Evolutionary conservation across 1,284 basidiomycete species (phyloP).

Genomic region (Ustilago sp.): DNA sequence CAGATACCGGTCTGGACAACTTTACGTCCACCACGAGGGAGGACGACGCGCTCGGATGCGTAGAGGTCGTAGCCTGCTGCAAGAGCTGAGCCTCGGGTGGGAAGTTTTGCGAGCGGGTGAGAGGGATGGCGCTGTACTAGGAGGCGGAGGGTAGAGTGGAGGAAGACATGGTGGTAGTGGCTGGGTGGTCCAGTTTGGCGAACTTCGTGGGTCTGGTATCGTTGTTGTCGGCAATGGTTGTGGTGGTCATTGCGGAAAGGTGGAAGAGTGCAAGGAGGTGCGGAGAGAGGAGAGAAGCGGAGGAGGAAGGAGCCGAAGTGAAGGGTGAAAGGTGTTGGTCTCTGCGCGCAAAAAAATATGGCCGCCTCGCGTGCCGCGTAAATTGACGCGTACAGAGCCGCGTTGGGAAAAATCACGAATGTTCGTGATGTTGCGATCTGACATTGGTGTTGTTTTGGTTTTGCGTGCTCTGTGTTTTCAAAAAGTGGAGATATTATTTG

Average conservation of each 20-base stretch:
- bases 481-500: constrained; percentile 17
- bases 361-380: constrained; percentile 29
- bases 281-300: constrained; percentile 1
- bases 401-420: not conserved
- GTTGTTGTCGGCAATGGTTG: not conserved
- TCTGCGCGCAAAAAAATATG: constrained; percentile 2
- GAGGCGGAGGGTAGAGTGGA: constrained; percentile 71
- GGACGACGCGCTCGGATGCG: constrained; percentile 73
- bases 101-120: constrained; percentile 79
- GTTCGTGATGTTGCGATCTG: not conserved
- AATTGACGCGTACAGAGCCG: constrained; percentile 21
- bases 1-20: constrained; percentile 90
- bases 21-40: constrained; percentile 77
- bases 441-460: constrained; percentile 6
- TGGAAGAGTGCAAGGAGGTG: not conserved
- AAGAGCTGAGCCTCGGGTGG: constrained; percentile 85
- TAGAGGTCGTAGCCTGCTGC: constrained; percentile 96
- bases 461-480: not conserved
- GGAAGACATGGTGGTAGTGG: constrained; percentile 12
- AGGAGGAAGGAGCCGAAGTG: not conserved
- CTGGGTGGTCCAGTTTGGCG: constrained; percentile 26
- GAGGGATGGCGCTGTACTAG: constrained; percentile 85
- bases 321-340: constrained; percentile 28
- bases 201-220: constrained; percentile 14
- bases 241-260: constrained; percentile 12